Evolutionary conservation across 495 filamentous ascomycete species (phyloP), one percentile per base, ranked within the genome.

Genomic region (Xylaria flabelliformis): DNA sequence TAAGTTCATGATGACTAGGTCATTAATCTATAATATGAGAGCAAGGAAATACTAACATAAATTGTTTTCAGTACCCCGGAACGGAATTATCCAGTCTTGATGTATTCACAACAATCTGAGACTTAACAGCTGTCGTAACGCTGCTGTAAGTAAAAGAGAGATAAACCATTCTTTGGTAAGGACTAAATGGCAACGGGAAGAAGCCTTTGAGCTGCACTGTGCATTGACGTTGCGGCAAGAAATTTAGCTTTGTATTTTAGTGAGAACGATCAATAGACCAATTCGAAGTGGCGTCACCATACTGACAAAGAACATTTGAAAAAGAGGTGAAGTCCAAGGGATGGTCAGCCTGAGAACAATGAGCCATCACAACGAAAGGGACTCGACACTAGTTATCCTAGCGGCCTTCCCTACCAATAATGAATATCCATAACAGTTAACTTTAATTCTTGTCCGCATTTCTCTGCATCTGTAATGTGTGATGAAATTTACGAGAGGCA

Each of bases 31-130:
- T 9, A 9, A 26, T 2, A 10, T 56, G 29, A 56, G 13, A 56
- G 24, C 17, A 0, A 44, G 36, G 15, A 0, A 46, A 36, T 46
- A 69, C 26, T 69, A 34, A 69, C 51, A 15, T 32, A 0, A 3
- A 39, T 36, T 58, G 41, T 19, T 8, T 42, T 24, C 53, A 79
- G 74, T 79, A 75, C 53, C 75, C 72, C 2, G 75, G 77, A 21
- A 76, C 70, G 41, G 77, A 74, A 48, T 48, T 79, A 39, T 73
- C 75, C 15, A 77, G 75, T 51, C 71, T 79, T 39, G 74, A 77
- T 29, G 75, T 79, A 9, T 77, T 77, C 68, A 32, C 41, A 32
- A 39, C 72, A 4, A 77, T 79, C 34, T 79, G 74, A 72, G 70
- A 3, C 26, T 19, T 55, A 15, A 46, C 17, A 41, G 17, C 26